Evolutionary conservation across 2,329 filamentous ascomycete genomes (phyloP).

Genomic region (Calycina herbarum): DNA sequence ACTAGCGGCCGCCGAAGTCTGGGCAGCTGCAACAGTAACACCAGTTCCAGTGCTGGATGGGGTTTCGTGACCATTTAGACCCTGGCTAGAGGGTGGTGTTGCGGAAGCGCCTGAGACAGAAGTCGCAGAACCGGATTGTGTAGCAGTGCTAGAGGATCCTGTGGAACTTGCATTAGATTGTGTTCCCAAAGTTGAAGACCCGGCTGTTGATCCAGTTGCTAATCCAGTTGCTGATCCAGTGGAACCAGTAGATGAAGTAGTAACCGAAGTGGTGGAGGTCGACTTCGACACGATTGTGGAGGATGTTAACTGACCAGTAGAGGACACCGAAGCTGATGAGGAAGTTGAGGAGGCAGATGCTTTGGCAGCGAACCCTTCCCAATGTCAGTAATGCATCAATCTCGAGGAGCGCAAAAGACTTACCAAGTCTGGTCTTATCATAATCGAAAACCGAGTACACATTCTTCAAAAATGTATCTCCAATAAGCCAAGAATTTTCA

Average conservation of each 20-base stretch:
- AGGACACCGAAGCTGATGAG: constrained; percentile 22
- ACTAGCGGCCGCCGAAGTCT: constrained; percentile 10
- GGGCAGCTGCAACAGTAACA: constrained; percentile 23
- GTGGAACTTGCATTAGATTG: constrained; percentile 37
- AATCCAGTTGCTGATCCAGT: constrained; percentile 13
- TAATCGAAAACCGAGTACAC: constrained; percentile 85
- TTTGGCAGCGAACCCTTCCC: constrained; percentile 20
- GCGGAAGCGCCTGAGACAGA: constrained; percentile 10
- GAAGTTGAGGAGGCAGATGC: constrained; percentile 17
- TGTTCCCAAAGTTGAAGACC: constrained; percentile 17
- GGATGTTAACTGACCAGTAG: constrained; percentile 26
- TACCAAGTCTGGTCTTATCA: constrained; percentile 65
- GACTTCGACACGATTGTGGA: constrained; percentile 10
- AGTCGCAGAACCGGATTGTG: constrained; percentile 18
- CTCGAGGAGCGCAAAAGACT: constrained; percentile 28
- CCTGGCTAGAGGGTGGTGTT: constrained; percentile 28
- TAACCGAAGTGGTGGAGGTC: constrained; percentile 6
- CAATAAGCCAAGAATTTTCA: constrained; percentile 70
- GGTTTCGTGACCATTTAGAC: constrained; percentile 43
- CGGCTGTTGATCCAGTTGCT: constrained; percentile 6
- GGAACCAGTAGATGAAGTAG: constrained; percentile 9
- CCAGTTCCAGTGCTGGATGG: constrained; percentile 20
- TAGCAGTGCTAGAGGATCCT: constrained; percentile 31
- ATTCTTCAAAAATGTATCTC: constrained; percentile 85
- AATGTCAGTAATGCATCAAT: constrained; percentile 18